Conservation (phyloP, 1,139 yeast genomes). For the Meyerozyma sp. region DNA sequence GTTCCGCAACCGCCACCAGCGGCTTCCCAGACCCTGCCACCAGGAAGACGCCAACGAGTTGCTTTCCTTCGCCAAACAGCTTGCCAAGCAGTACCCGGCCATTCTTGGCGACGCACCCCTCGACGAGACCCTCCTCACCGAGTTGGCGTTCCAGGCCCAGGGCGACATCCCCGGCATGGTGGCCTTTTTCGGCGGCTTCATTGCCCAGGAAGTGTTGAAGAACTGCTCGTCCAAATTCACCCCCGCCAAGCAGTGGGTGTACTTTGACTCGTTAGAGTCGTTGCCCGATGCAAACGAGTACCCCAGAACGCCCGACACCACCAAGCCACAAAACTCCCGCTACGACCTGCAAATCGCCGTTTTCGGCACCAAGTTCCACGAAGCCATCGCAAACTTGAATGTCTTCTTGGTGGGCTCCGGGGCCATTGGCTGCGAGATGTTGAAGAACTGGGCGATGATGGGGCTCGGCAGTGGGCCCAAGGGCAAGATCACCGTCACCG, state of each 20-base stretch:
- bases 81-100: slow-evolving; percentile 54
- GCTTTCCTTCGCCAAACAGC: slow-evolving; percentile 52
- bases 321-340: slow-evolving; percentile 73
- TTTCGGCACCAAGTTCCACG: slow-evolving; percentile 76
- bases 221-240: slow-evolving; percentile 91
- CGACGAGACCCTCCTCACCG: slow-evolving; percentile 61
- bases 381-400: slow-evolving; percentile 65
- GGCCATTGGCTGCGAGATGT: slow-evolving; percentile 99
- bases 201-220: slow-evolving; percentile 95
- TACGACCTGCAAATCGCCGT: slow-evolving; percentile 94
- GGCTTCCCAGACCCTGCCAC: slow-evolving; percentile 73
- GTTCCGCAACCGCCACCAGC: slow-evolving; percentile 55
- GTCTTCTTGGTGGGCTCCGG: slow-evolving; percentile 96
- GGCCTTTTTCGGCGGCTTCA: slow-evolving; percentile 90
- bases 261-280: slow-evolving; percentile 91
- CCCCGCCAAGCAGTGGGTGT: slow-evolving; percentile 86
- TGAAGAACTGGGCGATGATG: slow-evolving; percentile 96
- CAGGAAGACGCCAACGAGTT: slow-evolving; percentile 71
- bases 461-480: slow-evolving; percentile 90
- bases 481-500: slow-evolving; percentile 83
- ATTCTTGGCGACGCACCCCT: slow-evolving; percentile 50
- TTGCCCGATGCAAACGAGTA: slow-evolving; percentile 57
- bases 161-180: slow-evolving; percentile 91
- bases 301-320: slow-evolving; percentile 64
- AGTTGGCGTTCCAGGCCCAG: slow-evolving; percentile 76